These are phyloP conservation scores for Ceratocystis alfenasii DNA, from an alignment of 2,329 filamentous ascomycete species.

Conservation along the genomic window DNA sequence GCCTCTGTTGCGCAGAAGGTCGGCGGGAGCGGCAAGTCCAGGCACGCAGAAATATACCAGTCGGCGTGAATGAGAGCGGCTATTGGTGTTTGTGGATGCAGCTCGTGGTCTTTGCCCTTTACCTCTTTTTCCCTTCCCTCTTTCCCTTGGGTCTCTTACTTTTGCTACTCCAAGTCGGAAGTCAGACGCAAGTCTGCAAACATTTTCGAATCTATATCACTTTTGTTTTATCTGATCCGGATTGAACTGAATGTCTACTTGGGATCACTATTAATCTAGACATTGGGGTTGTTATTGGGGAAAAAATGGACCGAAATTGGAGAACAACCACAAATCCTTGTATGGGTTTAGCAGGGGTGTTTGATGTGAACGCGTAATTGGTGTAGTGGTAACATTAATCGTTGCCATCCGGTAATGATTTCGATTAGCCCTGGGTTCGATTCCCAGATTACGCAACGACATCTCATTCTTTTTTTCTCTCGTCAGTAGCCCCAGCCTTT, in stretches of 20 bases:
- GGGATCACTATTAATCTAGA: no score
- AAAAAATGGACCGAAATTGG: neutral
- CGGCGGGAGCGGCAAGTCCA: neutral
- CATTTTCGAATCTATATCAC: neutral
- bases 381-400: conserved; percentile 17
- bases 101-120: neutral
- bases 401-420: conserved; percentile 14
- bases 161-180: neutral
- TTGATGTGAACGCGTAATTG: neutral
- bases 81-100: conserved; percentile 1
- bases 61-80: neutral
- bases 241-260: neutral
- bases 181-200: neutral
- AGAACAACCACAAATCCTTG: neutral
- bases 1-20: neutral
- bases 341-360: neutral
- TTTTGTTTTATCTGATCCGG: neutral
- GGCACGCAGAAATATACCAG: conserved; percentile 9
- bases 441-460: conserved; percentile 9
- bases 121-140: neutral
- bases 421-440: conserved; percentile 17
- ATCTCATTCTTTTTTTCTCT: neutral
- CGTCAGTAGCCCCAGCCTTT: neutral
- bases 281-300: no score
- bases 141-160: neutral